phyloP scores from a whole-genome alignment of 2,329 filamentous ascomycete genomes.

The Diplodia seriata region DNA sequence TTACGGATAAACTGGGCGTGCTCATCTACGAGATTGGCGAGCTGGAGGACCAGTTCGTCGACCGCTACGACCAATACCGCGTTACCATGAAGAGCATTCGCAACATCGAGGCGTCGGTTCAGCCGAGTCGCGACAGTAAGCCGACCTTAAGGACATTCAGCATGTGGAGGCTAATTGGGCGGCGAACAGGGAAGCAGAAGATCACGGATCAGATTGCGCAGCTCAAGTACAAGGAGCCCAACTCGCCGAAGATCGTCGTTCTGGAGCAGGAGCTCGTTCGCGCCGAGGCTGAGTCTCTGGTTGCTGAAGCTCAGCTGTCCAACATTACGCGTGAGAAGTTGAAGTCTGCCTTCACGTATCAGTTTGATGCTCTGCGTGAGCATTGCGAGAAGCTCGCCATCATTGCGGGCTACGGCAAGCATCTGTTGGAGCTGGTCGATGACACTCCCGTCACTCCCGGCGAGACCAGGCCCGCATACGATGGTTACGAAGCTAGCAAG shows the following conservation, averaged over 20 bases:
- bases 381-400: slow-evolving; percentile 98
- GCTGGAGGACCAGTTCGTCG: slow-evolving; percentile 96
- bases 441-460: slow-evolving; percentile 96
- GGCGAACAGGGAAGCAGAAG: slow-evolving; percentile 84
- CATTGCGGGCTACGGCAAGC: slow-evolving; percentile 96
- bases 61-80: slow-evolving; percentile 98
- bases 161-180: slow-evolving; percentile 3
- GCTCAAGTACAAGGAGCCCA: slow-evolving; percentile 99
- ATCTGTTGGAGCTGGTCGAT: slow-evolving; percentile 94
- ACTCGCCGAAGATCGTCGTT: slow-evolving; percentile 95
- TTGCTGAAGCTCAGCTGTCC: slow-evolving; percentile 95
- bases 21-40: slow-evolving; percentile 98
- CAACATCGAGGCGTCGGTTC: slow-evolving; percentile 98
- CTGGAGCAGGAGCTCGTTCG: slow-evolving; percentile 98
- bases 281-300: slow-evolving; percentile 97
- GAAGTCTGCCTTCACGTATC: slow-evolving; percentile 97
- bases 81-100: slow-evolving; percentile 99
- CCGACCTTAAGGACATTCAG: slow-evolving; percentile 33
- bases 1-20: slow-evolving; percentile 98
- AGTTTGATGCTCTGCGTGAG: slow-evolving; percentile 96
- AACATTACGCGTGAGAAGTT: slow-evolving; percentile 99
- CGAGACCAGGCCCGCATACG: slow-evolving; percentile 93
- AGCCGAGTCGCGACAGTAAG: slow-evolving; percentile 95
- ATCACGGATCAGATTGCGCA: slow-evolving; percentile 99
- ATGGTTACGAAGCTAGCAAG: slow-evolving; percentile 98